Conservation (phyloP, 2,329 filamentous ascomycete genomes). For the Diaporthe batatas region DNA sequence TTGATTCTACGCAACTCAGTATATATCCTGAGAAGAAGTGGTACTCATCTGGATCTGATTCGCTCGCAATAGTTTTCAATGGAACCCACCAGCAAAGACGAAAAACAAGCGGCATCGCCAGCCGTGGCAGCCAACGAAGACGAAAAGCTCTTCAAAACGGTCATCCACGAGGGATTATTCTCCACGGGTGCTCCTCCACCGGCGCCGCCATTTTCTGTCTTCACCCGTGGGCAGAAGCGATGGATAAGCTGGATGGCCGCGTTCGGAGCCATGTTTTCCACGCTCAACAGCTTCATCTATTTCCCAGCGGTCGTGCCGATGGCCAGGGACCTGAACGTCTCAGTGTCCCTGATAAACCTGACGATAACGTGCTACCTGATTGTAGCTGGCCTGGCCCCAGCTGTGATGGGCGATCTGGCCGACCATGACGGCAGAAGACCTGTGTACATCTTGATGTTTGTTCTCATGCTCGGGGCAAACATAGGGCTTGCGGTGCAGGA, state of each 20-base stretch:
- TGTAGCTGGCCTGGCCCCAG: conserved; percentile 54
- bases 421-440: conserved; percentile 39
- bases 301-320: conserved; percentile 46
- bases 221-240: background rate
- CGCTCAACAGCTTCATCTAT: conserved; percentile 47
- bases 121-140: background rate
- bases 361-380: conserved; percentile 58
- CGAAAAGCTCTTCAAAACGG: background rate
- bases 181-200: background rate
- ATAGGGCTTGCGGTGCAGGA: conserved; percentile 19
- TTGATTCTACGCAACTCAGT: too few relatives aligned
- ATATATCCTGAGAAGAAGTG: background rate
- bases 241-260: conserved; percentile 20
- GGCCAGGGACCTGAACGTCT: conserved; percentile 44
- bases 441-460: conserved; percentile 31
- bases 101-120: background rate
- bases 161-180: background rate
- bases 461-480: conserved; percentile 2
- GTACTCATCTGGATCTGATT: too few relatives aligned
- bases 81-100: background rate
- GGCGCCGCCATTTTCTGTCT: background rate
- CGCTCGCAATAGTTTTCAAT: background rate
- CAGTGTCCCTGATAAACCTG: conserved; percentile 51
- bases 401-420: conserved; percentile 36
- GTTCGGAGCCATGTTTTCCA: conserved; percentile 46